A percentile compares a stretch with the other conserved stretches of the same genome.
These are phyloP conservation scores for Escovopsis sp. DNA, from an alignment of 2,329 filamentous ascomycete genomes.

Conservation along the genomic window DNA sequence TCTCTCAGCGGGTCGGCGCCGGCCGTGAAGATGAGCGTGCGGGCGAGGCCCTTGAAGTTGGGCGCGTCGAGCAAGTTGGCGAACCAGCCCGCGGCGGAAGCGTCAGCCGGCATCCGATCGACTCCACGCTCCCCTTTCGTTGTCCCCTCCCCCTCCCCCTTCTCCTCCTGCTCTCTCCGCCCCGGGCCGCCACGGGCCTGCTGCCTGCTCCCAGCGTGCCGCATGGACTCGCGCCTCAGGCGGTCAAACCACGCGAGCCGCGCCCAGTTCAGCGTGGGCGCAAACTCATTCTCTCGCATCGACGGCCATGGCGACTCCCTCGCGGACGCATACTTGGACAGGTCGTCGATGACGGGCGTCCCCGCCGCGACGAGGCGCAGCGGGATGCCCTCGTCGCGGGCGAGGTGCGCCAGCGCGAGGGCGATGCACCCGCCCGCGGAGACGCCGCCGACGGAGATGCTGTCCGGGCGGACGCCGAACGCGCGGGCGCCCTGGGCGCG, in stretches of 20 bases:
- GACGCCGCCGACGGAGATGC: slow-evolving; percentile 29
- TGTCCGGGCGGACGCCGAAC: slow-evolving; percentile 22
- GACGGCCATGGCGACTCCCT: slow-evolving; percentile 24
- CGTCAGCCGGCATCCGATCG: no score
- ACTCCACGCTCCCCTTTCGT: no score
- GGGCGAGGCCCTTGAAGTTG: slow-evolving; percentile 17
- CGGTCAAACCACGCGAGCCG: slow-evolving; percentile 26
- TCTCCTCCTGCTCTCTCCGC: slow-evolving; percentile 6
- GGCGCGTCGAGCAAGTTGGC: slow-evolving; percentile 21
- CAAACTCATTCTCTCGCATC: slow-evolving; percentile 25
- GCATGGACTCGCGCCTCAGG: slow-evolving; percentile 16
- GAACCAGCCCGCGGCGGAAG: slow-evolving; percentile 14
- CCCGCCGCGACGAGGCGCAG: slow-evolving; percentile 23
- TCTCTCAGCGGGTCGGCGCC: slow-evolving; percentile 30
- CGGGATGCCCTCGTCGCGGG: slow-evolving; percentile 22
- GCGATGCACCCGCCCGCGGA: slow-evolving; percentile 28
- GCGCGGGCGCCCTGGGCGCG: slow-evolving; percentile 15
- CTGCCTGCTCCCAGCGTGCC: no score
- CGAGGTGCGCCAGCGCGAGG: slow-evolving; percentile 23
- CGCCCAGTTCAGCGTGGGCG: slow-evolving; percentile 28
- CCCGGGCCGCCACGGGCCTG: slow-evolving; percentile 4
- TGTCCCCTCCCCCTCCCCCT: no score
- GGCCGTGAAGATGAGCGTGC: slow-evolving; percentile 27
- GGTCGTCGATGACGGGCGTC: slow-evolving; percentile 25
- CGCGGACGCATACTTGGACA: slow-evolving; percentile 19